Percentiles rank a stretch among this genome's conserved stretches.
phyloP scores from a whole-genome alignment of 495 filamentous ascomycete species.

The Lepraria neglecta region DNA sequence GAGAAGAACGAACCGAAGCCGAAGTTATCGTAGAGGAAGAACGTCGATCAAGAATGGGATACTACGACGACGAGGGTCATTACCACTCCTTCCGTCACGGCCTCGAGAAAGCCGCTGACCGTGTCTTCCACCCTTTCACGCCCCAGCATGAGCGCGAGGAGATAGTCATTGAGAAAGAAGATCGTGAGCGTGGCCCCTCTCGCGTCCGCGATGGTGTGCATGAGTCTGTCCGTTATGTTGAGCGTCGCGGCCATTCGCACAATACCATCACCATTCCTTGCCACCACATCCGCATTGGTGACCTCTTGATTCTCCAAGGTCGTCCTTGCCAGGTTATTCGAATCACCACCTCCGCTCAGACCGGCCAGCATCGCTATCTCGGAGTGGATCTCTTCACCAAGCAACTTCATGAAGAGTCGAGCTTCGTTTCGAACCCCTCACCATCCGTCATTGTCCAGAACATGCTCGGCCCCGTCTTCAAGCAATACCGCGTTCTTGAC shows the following conservation, averaged over 20 bases:
- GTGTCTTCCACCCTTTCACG: constrained; percentile 63
- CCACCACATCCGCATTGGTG: constrained; percentile 98
- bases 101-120: constrained; percentile 76
- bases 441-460: constrained; percentile 97
- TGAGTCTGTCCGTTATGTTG: constrained; percentile 48
- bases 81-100: constrained; percentile 92
- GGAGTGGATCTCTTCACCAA: constrained; percentile 99
- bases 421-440: constrained; percentile 92
- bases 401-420: constrained; percentile 97
- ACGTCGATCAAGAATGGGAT: constrained; percentile 77
- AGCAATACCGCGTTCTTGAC: constrained; percentile 99
- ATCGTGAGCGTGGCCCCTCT: constrained; percentile 36
- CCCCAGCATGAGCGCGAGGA: constrained; percentile 51
- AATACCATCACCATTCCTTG: constrained; percentile 97
- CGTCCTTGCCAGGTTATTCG: constrained; percentile 99
- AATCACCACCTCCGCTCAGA: constrained; percentile 96
- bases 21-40: constrained; percentile 48
- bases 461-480: constrained; percentile 99
- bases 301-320: constrained; percentile 97
- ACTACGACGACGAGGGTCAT: constrained; percentile 97
- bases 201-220: constrained; percentile 39
- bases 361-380: constrained; percentile 98
- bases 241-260: constrained; percentile 50
- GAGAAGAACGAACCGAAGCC: constrained; percentile 38
- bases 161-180: constrained; percentile 48